Percentiles rank a stretch among this genome's conserved stretches.
Conservation (phyloP, 495 filamentous ascomycete genomes). For the Penicillium subrubescens region DNA sequence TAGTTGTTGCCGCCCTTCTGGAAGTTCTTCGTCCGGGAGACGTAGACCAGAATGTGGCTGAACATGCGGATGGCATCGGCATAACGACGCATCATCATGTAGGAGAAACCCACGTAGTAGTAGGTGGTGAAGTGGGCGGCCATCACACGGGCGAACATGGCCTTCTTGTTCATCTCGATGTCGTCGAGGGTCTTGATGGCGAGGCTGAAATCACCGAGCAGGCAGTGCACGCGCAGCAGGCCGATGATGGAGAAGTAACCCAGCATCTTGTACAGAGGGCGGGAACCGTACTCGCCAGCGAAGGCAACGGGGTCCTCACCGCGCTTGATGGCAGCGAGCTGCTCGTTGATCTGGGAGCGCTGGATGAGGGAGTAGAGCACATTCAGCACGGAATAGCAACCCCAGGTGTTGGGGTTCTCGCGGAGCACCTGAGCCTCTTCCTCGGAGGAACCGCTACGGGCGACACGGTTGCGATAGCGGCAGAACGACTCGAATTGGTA, state of each 20-base stretch:
- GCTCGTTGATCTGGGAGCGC: conserved; percentile 94
- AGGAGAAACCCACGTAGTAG: conserved; percentile 99
- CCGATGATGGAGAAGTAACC: conserved; percentile 99
- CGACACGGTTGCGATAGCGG: conserved; percentile 88
- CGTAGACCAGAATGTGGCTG: conserved; percentile 99
- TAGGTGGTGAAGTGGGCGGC: conserved; percentile 99
- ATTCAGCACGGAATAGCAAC: conserved; percentile 98
- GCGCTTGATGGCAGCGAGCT: conserved; percentile 90
- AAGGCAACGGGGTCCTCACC: conserved; percentile 82
- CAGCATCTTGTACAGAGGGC: conserved; percentile 94
- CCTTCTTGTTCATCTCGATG: conserved; percentile 99
- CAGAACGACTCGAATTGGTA: conserved; percentile 99
- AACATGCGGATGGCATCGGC: conserved; percentile 99
- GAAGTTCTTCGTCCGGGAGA: conserved; percentile 99
- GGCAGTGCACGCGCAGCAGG: conserved; percentile 90
- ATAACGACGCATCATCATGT: conserved; percentile 99
- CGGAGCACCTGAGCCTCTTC: conserved; percentile 89
- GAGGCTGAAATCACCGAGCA: conserved; percentile 96
- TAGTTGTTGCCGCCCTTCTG: conserved; percentile 95
- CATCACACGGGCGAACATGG: conserved; percentile 99
- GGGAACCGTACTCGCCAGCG: conserved; percentile 91
- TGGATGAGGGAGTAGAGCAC: conserved; percentile 99
- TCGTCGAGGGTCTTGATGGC: conserved; percentile 98
- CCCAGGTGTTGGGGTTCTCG: conserved; percentile 98
- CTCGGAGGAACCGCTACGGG: conserved; percentile 78